phyloP scores from a whole-genome alignment of 2,329 filamentous ascomycete species.

The Fusarium sp. region DNA sequence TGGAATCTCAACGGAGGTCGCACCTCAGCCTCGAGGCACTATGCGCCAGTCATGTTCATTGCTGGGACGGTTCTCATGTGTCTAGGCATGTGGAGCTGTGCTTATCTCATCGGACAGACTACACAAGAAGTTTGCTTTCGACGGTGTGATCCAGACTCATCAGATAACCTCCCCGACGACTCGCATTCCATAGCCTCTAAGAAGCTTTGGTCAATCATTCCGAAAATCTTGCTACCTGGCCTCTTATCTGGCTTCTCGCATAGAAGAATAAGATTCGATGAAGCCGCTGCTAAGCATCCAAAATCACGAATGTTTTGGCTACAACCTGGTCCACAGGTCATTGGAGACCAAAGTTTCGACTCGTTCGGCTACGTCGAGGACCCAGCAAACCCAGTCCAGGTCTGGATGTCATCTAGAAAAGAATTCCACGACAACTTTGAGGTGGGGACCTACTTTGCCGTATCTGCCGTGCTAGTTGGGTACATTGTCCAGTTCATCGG shows the following conservation, averaged over 20 bases:
- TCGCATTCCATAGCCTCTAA: too few relatives aligned
- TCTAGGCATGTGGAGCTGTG: conserved; percentile 36
- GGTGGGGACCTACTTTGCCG: not conserved
- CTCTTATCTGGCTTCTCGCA: too few relatives aligned
- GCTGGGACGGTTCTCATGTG: conserved; percentile 30
- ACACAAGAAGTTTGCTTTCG: conserved; percentile 26
- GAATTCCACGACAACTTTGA: not conserved
- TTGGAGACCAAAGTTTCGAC: conserved; percentile 42
- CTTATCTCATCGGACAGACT: conserved; percentile 33
- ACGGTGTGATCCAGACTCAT: not conserved
- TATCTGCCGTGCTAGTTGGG: not conserved
- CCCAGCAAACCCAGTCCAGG: not conserved
- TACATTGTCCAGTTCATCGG: not conserved
- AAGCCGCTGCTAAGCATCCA: too few relatives aligned
- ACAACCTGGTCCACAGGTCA: conserved; percentile 35
- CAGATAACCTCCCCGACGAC: too few relatives aligned
- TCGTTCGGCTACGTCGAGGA: conserved; percentile 33
- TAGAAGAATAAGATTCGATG: too few relatives aligned
- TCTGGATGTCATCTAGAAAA: not conserved
- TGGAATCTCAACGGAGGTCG: conserved; percentile 15
- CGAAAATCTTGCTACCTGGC: too few relatives aligned
- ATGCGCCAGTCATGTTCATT: conserved; percentile 36
- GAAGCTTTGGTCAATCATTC: too few relatives aligned
- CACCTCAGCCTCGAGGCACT: conserved; percentile 1
- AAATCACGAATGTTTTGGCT: conserved; percentile 29